Base-by-base conservation (phyloP, 108 stramenopile species). In the Pseudonitzschia pungens region DNA sequence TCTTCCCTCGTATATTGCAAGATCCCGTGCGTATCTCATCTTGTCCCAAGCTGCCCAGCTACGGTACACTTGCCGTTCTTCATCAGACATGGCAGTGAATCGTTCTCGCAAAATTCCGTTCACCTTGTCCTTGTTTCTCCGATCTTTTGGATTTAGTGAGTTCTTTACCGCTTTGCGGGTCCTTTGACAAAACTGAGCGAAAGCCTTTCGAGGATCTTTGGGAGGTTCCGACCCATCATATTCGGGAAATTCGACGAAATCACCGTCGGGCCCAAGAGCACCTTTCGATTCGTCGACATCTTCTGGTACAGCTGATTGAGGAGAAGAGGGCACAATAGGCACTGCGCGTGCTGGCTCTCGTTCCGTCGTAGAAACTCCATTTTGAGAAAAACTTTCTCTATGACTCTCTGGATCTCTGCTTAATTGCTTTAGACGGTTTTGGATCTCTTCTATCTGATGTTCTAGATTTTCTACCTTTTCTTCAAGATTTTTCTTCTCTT, bases 41-140 rank as follows among this genome's bases (percentile, higher is more conserved):
- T 78, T 79, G 72, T 91, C 93, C 93, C 93, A 94, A 20, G 70
- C 74, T 42, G 90, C 85, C 93, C 90, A 91, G 53, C 78, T 64
- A n/a, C 85, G 84, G 84, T 87, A 94, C 20, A 80, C 62, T 40
- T 72, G 63, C 70, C 86, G 86, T 45, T 92, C 91, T 1, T 90
- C 89, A 15, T 85, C 86, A 10, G 77, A 52, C 26, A 92, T 77
- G 22, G 73, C 72, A 27, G 81, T 70, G 90, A 90, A 94, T 11
- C 83, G 71, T 43, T 89, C 88, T 81, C 81, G 85, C 45, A 94
- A 68, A 8, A 86, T 78, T 27, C 77, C 77, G 58, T 94, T 81
- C 45, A 94, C 80, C 45, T 79, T 82, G 51, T 87, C 84, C 78
- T 92, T 95, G 65, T 95, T 73, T 43, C 90, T 88, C 29, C 90